These are phyloP conservation scores for Sporothrix schenckii DNA, from an alignment of 2,329 filamentous ascomycete genomes.

Conservation along the genomic window DNA sequence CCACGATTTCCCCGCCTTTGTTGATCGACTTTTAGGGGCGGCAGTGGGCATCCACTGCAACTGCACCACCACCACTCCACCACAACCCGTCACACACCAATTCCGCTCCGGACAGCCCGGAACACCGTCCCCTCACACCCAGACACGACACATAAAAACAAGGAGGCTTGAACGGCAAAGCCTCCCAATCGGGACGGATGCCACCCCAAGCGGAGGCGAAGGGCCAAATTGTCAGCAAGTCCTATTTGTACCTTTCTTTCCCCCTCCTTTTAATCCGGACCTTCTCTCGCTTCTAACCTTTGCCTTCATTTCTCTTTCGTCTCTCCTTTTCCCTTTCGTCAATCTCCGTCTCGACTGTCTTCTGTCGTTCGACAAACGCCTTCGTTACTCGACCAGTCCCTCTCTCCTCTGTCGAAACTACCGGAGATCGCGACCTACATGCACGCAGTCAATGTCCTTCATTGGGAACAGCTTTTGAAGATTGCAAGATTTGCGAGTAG, in stretches of 20 bases:
- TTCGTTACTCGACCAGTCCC: not conserved
- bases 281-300: not conserved
- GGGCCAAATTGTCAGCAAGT: not conserved
- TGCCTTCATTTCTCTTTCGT: not conserved
- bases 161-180: not conserved
- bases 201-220: not conserved
- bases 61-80: not conserved
- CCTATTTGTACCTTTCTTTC: not conserved
- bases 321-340: not conserved
- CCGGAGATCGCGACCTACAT: not conserved
- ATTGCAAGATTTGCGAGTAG: not conserved
- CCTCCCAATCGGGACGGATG: not conserved
- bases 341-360: not conserved
- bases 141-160: not conserved
- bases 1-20: constrained; percentile 14
- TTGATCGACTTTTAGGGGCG: not conserved
- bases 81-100: not conserved
- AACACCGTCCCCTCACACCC: not conserved
- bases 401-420: not conserved
- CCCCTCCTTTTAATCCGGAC: not conserved
- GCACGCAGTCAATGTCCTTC: not conserved
- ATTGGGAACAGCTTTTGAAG: not conserved
- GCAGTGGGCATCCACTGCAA: constrained; percentile 1
- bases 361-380: not conserved
- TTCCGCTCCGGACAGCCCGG: constrained; percentile 12